Base-by-base conservation (phyloP, 225 moss, liverwort and hornwort genomes). In the Sphagnum contortum region DNA sequence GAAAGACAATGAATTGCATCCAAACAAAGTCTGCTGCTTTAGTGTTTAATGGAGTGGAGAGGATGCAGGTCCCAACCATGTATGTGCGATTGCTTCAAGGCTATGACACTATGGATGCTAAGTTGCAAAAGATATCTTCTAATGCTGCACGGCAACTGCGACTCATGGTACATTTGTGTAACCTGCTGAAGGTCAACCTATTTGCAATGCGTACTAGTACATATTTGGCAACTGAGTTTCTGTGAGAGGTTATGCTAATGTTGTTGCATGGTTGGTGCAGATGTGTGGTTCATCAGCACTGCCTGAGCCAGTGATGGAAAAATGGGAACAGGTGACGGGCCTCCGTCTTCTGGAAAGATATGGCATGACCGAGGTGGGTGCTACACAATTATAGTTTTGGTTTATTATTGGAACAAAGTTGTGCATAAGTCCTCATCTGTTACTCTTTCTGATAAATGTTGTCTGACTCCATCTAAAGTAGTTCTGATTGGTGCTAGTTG, bases 251-350 rank as follows among this genome's bases (percentile, higher is more conserved):
- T 58, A 12, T 44, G 14, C 58, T 29, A 58, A 6, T 64, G 11
- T 67, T n/a, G 6, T 58, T 11, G 44, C 64, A 62, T 48, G 49
- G 60, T 65, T 12, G 50, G 8, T 72, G 71, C 83, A 95, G 94
- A 98, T 98, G 98, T 93, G 91, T 58, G 98, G 98, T 50, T 98
- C 98, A 71, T 91, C 98, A 57, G 98, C 98, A 71, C 83, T 98
- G 64, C 98, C 98, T 55, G 83, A 86, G 71, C 78, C 98, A 71
- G 71, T 98, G 6, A 91, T 93, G 98, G 91, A 91, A 59, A 83
- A 78, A 63, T 98, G 98, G 98, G 89, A 93, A 67, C 67, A 59
- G 61, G 79, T 91, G 63, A 93, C 98, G 52, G 93, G 98, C n/a
- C 98, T 93, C 75, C 89, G 90, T 48, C 77, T 98, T 69, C 81